Evolutionary conservation across 2,329 filamentous ascomycete species (phyloP).

Genomic region (Dothistroma pini): DNA sequence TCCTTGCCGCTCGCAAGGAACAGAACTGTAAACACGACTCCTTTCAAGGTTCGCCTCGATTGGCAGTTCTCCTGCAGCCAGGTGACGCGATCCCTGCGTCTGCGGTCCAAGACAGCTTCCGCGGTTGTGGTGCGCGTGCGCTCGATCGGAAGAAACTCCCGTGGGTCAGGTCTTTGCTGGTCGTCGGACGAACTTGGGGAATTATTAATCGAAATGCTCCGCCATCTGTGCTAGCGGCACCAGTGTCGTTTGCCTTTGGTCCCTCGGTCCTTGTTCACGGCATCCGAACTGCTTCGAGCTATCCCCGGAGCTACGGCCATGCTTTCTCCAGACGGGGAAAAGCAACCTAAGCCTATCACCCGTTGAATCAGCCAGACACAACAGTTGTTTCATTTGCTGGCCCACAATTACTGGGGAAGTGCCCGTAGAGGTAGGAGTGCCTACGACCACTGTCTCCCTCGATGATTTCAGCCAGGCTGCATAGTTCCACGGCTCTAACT

Average conservation of each 20-base stretch:
- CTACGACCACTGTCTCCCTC: background rate
- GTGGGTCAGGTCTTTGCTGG: background rate
- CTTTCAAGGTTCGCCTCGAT: background rate
- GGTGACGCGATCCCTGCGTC: background rate
- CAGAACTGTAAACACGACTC: too few relatives aligned
- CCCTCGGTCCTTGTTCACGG: background rate
- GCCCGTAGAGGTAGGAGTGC: background rate
- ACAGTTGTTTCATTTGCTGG: background rate
- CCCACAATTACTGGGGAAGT: background rate
- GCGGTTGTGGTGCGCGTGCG: background rate
- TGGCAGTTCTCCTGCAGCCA: background rate
- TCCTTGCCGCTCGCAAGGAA: background rate
- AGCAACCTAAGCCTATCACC: too few relatives aligned
- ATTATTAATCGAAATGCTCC: background rate
- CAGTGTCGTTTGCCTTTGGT: background rate
- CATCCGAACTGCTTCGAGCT: constrained; percentile 15
- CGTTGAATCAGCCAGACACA: too few relatives aligned
- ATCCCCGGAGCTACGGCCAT: constrained; percentile 11
- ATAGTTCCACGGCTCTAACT: background rate
- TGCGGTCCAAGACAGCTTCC: background rate
- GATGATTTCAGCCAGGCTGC: background rate
- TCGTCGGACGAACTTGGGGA: background rate
- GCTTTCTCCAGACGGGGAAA: background rate
- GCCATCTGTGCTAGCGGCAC: background rate
- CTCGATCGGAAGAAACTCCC: background rate